Conservation (phyloP, 352 stramenopile species). For the Globisporangium megalacanthum region DNA sequence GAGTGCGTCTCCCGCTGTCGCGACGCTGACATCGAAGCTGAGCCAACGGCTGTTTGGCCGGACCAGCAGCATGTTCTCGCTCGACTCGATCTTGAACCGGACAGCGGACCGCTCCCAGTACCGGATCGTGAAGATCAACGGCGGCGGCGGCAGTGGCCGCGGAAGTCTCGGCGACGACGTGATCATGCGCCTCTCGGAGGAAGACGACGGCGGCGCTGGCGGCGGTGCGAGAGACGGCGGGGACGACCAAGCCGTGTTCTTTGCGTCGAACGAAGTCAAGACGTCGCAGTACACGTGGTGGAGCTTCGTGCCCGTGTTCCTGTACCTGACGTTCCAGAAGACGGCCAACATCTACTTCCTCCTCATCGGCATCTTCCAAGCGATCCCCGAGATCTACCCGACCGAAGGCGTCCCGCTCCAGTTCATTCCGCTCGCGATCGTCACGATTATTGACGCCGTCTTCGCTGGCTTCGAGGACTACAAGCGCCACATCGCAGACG, state of each 20-base stretch:
- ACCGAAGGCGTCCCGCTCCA: slow-evolving; percentile 78
- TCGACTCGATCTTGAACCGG: slow-evolving; percentile 34
- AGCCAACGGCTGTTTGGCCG: slow-evolving; percentile 22
- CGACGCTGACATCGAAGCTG: slow-evolving; percentile 28
- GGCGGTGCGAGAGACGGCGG: not conserved
- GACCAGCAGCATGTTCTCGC: slow-evolving; percentile 56
- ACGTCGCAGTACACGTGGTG: slow-evolving; percentile 88
- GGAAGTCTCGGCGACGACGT: slow-evolving; percentile 1
- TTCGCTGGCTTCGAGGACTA: slow-evolving; percentile 85
- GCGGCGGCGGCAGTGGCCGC: slow-evolving; percentile 13
- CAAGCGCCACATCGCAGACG: slow-evolving; percentile 74
- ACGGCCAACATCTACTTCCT: slow-evolving; percentile 87
- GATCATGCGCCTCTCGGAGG: slow-evolving; percentile 11
- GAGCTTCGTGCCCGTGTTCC: slow-evolving; percentile 84
- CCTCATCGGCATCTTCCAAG: slow-evolving; percentile 85
- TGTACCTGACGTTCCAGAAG: slow-evolving; percentile 86
- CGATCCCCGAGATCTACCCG: slow-evolving; percentile 77
- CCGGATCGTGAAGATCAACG: slow-evolving; percentile 73
- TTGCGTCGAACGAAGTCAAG: slow-evolving; percentile 75
- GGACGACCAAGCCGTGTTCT: slow-evolving; percentile 30
- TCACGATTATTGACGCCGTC: slow-evolving; percentile 78
- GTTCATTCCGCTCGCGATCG: slow-evolving; percentile 76
- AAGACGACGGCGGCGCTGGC: slow-evolving; percentile 6
- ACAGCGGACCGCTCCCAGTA: slow-evolving; percentile 35
- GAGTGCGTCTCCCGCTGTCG: slow-evolving; percentile 3